Conservation (phyloP, 2,329 filamentous ascomycete genomes). For the Penicillium sp. region DNA sequence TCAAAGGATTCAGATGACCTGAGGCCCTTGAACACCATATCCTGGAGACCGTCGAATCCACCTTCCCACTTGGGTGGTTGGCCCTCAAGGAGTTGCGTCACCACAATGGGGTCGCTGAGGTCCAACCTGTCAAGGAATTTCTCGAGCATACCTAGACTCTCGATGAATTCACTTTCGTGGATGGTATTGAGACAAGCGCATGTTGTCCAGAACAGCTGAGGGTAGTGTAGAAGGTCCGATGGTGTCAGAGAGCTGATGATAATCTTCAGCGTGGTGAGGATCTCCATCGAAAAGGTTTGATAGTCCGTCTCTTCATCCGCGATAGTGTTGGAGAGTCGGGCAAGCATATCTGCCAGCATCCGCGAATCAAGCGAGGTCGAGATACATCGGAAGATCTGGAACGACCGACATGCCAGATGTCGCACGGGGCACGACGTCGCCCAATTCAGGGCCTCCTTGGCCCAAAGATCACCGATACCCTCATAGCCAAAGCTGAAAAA, state of each 20-base stretch:
- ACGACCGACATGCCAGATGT: conserved; percentile 92
- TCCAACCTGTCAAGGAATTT: conserved; percentile 82
- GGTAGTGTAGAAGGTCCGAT: conserved; percentile 79
- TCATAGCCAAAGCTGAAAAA: conserved; percentile 84
- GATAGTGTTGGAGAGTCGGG: conserved; percentile 91
- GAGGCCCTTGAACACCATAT: conserved; percentile 84
- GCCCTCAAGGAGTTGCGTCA: conserved; percentile 70
- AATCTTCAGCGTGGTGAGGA: conserved; percentile 87
- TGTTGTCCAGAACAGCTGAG: conserved; percentile 96
- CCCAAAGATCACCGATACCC: conserved; percentile 87
- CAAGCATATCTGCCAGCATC: conserved; percentile 97
- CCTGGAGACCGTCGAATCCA: conserved; percentile 79
- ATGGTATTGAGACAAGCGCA: conserved; percentile 96
- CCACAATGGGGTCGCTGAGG: conserved; percentile 66
- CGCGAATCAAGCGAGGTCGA: conserved; percentile 83
- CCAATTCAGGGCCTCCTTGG: conserved; percentile 85
- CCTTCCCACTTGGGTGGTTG: conserved; percentile 88
- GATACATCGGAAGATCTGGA: conserved; percentile 95
- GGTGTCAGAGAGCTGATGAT: conserved; percentile 82
- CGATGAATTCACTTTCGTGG: conserved; percentile 90
- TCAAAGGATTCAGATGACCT: conserved; percentile 82
- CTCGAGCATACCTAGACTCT: conserved; percentile 87
- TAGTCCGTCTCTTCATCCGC: conserved; percentile 93
- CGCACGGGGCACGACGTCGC: conserved; percentile 94
- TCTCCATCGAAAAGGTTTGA: conserved; percentile 96